phyloP scores from a whole-genome alignment of 305 asterid genomes.

The Plantago coronopus region DNA sequence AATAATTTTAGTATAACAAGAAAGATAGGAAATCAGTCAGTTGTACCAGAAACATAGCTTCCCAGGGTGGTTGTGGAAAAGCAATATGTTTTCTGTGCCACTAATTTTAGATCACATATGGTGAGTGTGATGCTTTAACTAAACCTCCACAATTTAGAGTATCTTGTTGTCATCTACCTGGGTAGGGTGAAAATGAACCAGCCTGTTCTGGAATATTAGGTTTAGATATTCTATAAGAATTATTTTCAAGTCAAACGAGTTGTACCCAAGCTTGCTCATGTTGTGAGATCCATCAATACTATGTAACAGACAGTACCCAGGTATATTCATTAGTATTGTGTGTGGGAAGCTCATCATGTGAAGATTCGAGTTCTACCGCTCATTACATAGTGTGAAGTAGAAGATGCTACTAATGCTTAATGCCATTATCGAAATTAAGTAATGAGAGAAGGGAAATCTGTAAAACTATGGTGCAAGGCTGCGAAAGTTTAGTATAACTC shows the following conservation, averaged over 20 bases:
- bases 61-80: slow-evolving; percentile 1
- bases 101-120: not conserved
- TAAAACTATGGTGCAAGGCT: not conserved
- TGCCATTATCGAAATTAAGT: too few species aligned
- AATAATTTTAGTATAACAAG: not conserved
- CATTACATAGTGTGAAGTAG: too few species aligned
- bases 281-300: too few species aligned
- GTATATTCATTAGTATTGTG: too few species aligned
- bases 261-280: too few species aligned
- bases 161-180: not conserved
- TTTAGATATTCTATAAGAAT: too few species aligned
- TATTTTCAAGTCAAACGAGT: too few species aligned
- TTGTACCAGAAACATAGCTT: slow-evolving; percentile 1
- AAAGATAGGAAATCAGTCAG: slow-evolving; percentile 3
- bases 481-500: not conserved
- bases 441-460: not conserved
- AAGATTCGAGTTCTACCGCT: too few species aligned
- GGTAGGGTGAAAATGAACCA: not conserved
- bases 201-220: not conserved
- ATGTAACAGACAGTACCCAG: not conserved
- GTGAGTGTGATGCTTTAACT: slow-evolving; percentile 6
- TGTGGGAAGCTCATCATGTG: not conserved
- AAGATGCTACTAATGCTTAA: too few species aligned
- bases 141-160: not conserved
- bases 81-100: not conserved